Evolutionary conservation across 306 rosid genomes (phyloP).

Genomic region (Castanea crenata): DNA sequence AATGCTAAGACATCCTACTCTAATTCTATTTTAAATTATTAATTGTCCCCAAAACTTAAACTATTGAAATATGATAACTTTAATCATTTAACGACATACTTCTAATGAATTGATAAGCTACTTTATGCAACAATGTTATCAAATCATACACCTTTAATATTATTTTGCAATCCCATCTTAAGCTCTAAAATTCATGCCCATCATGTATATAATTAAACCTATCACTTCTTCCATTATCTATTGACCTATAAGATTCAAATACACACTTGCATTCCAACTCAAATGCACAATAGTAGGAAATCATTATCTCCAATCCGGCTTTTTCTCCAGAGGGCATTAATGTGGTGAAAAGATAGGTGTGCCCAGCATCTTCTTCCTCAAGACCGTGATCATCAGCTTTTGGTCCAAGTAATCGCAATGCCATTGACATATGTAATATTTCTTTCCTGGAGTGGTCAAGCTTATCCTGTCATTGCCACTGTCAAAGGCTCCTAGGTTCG

Average conservation of each 20-base stretch:
- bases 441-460: neutral
- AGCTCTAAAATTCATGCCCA: neutral
- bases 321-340: no score
- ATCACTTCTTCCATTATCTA: neutral
- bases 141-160: neutral
- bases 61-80: no score
- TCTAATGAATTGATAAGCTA: no score
- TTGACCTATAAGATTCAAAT: no score
- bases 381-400: neutral
- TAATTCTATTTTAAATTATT: no score
- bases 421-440: neutral
- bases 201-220: neutral
- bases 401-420: neutral
- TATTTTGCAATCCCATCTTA: neutral
- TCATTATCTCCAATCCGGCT: no score
- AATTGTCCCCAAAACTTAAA: no score
- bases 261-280: no score
- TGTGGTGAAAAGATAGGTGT: neutral
- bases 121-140: neutral
- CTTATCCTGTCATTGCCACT: neutral
- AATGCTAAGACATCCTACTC: no score
- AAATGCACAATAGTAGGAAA: no score
- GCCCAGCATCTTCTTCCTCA: neutral
- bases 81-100: no score
- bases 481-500: neutral